Base-by-base conservation (phyloP, 2,329 filamentous ascomycete species). In the Cordyceps militaris region DNA sequence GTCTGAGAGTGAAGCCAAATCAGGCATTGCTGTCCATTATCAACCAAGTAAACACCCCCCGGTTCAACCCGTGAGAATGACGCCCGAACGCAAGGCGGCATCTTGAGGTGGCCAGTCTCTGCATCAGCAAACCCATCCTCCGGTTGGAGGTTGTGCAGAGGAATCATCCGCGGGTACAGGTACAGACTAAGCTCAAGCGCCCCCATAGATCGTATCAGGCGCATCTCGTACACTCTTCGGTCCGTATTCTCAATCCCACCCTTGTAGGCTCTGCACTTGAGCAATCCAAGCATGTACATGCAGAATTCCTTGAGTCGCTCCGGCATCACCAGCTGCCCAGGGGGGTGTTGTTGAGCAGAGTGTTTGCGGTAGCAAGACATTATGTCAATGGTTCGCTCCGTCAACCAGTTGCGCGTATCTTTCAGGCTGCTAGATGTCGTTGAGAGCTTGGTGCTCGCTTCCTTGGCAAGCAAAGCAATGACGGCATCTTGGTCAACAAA, bases 401-500 rank as follows among this genome's bases (percentile, higher is more conserved):
- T 92, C 32, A 99, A 77, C 58, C 83, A 85, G 60, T 86, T 84
- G 16, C 94, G 84, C 59, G 96, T 87, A 60, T 97, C 93, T 67
- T 96, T 96, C 56, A 97, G 79, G 6, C 83, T 79, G 77, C 71
- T 85, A 73, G 78, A 95, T 74, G 70, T 81, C 11, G 79, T 79
- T 6, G 86, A 79, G 64, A 96, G 86, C 70, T 91, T 91, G n/a
- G 89, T 86, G 42, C 91, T 89, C 40, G 92, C 91, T 71, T 99
- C 93, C 76, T 97, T 97, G 47, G 93, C 91, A 59, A 99, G 84
- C 58, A 97, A 83, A 38, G 84, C 83, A 59, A 93, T 83, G 24
- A 99, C 90, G 7, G 94, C 92, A 71, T 99, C 94, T 70, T 99
- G 93, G 68, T 99, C 94, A 42, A 97, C 87, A 69, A 91, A 94